Percentiles rank a stretch among this genome's conserved stretches.
phyloP scores from a whole-genome alignment of 208 protist genomes.

The Acanthamoeba sp. region DNA sequence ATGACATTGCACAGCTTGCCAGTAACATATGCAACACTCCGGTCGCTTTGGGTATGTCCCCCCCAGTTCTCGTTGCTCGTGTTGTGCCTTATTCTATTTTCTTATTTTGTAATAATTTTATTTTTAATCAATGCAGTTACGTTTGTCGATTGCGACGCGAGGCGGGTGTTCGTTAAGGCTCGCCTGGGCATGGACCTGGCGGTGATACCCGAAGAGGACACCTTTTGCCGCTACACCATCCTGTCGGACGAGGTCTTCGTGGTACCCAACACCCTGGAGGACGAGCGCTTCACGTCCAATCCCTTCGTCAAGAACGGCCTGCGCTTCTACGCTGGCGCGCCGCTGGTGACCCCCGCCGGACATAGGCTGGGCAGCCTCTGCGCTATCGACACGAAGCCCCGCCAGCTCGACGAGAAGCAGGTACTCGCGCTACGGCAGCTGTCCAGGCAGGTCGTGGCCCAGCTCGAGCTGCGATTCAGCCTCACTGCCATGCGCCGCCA shows the following conservation, averaged over 20 bases:
- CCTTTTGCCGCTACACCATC: background rate
- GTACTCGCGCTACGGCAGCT: background rate
- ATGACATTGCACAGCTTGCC: too few species aligned
- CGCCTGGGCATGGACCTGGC: background rate
- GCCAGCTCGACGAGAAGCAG: background rate
- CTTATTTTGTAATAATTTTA: too few species aligned
- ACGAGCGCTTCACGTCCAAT: slow-evolving; percentile 28
- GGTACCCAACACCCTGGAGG: background rate
- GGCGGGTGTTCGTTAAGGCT: background rate
- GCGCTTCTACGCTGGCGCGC: slow-evolving; percentile 55
- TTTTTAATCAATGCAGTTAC: too few species aligned
- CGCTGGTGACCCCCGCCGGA: background rate
- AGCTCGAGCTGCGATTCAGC: background rate
- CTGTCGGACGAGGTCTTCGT: background rate
- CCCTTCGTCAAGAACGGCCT: background rate
- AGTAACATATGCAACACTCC: too few species aligned
- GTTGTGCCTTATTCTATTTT: too few species aligned
- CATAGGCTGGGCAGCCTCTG: slow-evolving; percentile 7
- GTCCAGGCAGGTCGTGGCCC: background rate
- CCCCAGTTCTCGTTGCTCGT: too few species aligned
- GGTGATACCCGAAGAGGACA: background rate
- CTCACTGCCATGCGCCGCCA: background rate
- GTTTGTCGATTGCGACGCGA: background rate
- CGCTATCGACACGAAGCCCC: background rate
- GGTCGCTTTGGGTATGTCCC: too few species aligned